Evolutionary conservation across 257 asterid genomes (phyloP).

Genomic region (Solanum medicagineum): DNA sequence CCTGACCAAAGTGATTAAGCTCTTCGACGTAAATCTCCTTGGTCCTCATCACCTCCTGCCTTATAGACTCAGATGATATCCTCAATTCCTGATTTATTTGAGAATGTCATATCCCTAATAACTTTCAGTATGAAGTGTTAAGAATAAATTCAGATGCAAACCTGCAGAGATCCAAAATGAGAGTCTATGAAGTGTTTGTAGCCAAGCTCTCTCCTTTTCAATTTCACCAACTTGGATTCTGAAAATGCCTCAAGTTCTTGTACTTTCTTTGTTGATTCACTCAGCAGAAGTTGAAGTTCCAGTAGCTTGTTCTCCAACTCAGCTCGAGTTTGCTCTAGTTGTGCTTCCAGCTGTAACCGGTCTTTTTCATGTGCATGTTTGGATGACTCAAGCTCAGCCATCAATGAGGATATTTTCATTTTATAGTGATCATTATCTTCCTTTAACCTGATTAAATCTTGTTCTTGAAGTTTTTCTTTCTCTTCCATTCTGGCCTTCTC

Average conservation of each 20-base stretch:
- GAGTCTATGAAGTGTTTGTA: slow-evolving; percentile 64
- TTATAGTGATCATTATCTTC: slow-evolving; percentile 45
- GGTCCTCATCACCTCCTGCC: slow-evolving; percentile 60
- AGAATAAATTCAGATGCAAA: slow-evolving; percentile 12
- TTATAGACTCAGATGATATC: slow-evolving; percentile 54
- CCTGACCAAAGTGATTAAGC: slow-evolving; percentile 58
- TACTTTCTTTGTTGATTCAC: slow-evolving; percentile 53
- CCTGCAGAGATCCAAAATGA: slow-evolving; percentile 68
- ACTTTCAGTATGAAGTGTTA: background rate
- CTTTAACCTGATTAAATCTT: slow-evolving; percentile 42
- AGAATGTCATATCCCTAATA: background rate
- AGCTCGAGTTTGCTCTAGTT: slow-evolving; percentile 39
- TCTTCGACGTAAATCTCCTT: slow-evolving; percentile 47
- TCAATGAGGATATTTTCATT: slow-evolving; percentile 40
- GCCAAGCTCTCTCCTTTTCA: slow-evolving; percentile 72
- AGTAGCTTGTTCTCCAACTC: slow-evolving; percentile 45
- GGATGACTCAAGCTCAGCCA: slow-evolving; percentile 40
- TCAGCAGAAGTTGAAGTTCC: slow-evolving; percentile 55
- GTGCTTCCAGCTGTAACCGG: slow-evolving; percentile 36
- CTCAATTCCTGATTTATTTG: slow-evolving; percentile 51
- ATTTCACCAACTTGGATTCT: slow-evolving; percentile 56
- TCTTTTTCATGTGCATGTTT: slow-evolving; percentile 43
- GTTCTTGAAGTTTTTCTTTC: slow-evolving; percentile 46
- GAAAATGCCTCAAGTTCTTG: slow-evolving; percentile 75
- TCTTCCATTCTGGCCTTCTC: slow-evolving; percentile 64